These are phyloP conservation scores for Termitomyces sp. DNA, from an alignment of 768 basidiomycete genomes.

Conservation along the genomic window DNA sequence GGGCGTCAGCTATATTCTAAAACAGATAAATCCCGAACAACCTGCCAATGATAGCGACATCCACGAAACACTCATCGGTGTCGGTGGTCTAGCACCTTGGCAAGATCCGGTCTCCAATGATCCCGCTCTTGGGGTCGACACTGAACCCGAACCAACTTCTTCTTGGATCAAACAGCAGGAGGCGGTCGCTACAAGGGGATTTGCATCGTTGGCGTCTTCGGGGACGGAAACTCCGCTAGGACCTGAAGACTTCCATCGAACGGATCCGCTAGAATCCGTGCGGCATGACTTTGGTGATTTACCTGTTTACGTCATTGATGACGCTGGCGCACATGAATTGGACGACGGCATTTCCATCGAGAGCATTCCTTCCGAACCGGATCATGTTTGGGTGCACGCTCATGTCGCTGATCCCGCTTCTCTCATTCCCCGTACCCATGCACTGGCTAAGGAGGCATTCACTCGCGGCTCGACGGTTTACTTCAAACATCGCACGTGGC, in stretches of 20 bases:
- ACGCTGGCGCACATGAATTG: conserved; percentile 70
- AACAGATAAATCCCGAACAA: conserved; percentile 38
- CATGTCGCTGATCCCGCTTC: conserved; percentile 93
- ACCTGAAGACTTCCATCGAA: conserved; percentile 56
- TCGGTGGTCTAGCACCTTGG: conserved; percentile 81
- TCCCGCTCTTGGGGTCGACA: conserved; percentile 28
- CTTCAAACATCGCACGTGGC: conserved; percentile 52
- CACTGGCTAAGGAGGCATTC: conserved; percentile 53
- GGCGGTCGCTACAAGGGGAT: conserved; percentile 22
- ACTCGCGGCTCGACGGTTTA: conserved; percentile 52
- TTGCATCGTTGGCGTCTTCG: conserved; percentile 11
- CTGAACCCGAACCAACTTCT: conserved; percentile 24
- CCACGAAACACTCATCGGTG: conserved; percentile 50
- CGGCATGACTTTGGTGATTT: conserved; percentile 84
- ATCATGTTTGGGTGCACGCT: conserved; percentile 73
- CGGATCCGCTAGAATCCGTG: conserved; percentile 61
- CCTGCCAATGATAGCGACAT: conserved; percentile 28
- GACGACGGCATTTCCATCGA: conserved; percentile 93
- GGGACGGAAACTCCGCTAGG: conserved; percentile 34
- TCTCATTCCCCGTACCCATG: conserved; percentile 65
- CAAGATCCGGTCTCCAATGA: conserved; percentile 51
- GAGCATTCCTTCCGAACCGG: conserved; percentile 50
- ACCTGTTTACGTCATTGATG: conserved; percentile 86
- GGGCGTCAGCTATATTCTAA: conserved; percentile 50
- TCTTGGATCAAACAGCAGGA: conserved; percentile 20